phyloP scores from a whole-genome alignment of 2,329 filamentous ascomycete species.

The Colletotrichum endophyticum region DNA sequence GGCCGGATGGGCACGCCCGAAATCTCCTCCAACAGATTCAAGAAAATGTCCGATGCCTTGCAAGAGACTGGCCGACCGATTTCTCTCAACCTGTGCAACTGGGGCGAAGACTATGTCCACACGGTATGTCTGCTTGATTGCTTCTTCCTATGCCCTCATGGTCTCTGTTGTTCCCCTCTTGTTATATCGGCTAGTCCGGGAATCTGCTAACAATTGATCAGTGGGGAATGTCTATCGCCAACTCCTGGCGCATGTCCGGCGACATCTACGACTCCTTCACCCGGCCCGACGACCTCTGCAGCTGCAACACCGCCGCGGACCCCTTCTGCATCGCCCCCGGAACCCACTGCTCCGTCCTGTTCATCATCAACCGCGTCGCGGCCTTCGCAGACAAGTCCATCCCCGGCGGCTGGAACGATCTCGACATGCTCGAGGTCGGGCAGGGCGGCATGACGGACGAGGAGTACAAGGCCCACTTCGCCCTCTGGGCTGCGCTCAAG shows the following conservation, averaged over 20 bases:
- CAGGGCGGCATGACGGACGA: constrained; percentile 37
- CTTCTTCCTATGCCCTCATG: not conserved
- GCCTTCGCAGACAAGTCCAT: constrained; percentile 21
- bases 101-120: constrained; percentile 33
- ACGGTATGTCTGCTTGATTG: not conserved
- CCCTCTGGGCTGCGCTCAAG: constrained; percentile 52
- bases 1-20: constrained; percentile 28
- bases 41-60: constrained; percentile 37
- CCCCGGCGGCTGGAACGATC: constrained; percentile 30
- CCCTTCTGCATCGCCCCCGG: constrained; percentile 26
- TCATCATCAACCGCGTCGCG: constrained; percentile 29
- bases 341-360: constrained; percentile 30
- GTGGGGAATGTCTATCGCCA: constrained; percentile 32
- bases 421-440: constrained; percentile 49
- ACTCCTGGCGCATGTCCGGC: constrained; percentile 38
- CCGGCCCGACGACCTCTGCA: constrained; percentile 34
- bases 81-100: constrained; percentile 37
- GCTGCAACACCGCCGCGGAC: constrained; percentile 30
- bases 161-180: not conserved
- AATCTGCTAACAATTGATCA: constrained; percentile 15
- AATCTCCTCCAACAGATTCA: constrained; percentile 32
- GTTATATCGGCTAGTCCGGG: not conserved
- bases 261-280: constrained; percentile 38
- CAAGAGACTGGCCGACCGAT: constrained; percentile 34
- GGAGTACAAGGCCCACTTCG: constrained; percentile 48